Conservation (phyloP, 257 asterid species). For the Solanum lycopersicoides region DNA sequence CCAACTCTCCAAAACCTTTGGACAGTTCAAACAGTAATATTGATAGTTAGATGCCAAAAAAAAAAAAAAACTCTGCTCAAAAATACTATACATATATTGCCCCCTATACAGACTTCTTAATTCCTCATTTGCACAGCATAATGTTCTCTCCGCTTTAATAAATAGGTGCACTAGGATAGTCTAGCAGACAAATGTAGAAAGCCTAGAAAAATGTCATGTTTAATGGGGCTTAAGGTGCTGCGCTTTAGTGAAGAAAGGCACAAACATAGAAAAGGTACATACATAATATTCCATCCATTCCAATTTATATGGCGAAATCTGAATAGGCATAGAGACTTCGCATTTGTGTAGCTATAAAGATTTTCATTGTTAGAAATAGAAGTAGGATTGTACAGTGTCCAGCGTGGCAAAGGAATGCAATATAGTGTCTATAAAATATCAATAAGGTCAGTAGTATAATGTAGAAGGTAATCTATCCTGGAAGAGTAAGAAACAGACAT, state of each 20-base stretch:
- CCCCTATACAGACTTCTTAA: background rate
- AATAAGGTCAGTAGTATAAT: background rate
- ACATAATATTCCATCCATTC: background rate
- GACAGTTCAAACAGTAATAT: background rate
- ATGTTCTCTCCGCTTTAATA: background rate
- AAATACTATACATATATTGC: background rate
- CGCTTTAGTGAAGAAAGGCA: background rate
- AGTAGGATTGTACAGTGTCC: background rate
- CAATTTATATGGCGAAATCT: background rate
- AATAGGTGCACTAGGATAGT: background rate
- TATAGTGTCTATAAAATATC: background rate
- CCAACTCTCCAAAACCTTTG: background rate
- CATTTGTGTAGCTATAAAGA: background rate
- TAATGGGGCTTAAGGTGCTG: background rate
- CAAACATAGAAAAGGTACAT: background rate
- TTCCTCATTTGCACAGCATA: background rate
- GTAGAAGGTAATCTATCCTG: background rate
- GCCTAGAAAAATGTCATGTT: background rate
- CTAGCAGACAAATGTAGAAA: background rate
- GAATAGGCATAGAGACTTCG: background rate
- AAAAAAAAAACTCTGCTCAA: background rate
- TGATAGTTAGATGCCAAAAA: background rate
- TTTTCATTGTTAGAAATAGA: background rate
- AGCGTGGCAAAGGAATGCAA: background rate
- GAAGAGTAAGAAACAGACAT: background rate